phyloP scores from a whole-genome alignment of 2,329 filamentous ascomycete genomes.

The Aspergillus neotritici region DNA sequence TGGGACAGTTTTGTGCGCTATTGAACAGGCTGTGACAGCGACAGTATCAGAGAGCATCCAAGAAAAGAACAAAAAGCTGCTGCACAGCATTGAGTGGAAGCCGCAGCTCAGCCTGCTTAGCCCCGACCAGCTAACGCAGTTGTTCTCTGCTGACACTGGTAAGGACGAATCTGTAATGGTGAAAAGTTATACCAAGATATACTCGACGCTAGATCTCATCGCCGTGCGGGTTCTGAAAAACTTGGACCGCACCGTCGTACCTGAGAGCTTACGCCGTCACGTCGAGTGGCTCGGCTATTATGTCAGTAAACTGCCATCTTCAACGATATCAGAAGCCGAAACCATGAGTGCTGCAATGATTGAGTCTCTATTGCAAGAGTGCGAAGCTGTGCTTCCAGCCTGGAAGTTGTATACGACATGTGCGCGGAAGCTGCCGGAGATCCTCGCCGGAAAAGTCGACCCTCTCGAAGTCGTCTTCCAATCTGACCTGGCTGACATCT shows the following conservation, averaged over 20 bases:
- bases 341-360: slow-evolving; percentile 21
- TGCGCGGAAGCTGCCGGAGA: slow-evolving; percentile 26
- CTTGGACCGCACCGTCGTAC: not conserved
- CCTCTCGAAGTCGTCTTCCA: slow-evolving; percentile 37
- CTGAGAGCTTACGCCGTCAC: slow-evolving; percentile 13
- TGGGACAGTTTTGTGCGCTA: slow-evolving; percentile 23
- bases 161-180: slow-evolving; percentile 8
- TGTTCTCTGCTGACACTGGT: slow-evolving; percentile 18
- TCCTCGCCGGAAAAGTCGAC: slow-evolving; percentile 30
- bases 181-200: not conserved
- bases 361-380: slow-evolving; percentile 20
- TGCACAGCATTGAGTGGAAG: slow-evolving; percentile 36
- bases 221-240: slow-evolving; percentile 13
- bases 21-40: slow-evolving; percentile 21
- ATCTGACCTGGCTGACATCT: slow-evolving; percentile 28
- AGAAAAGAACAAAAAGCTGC: slow-evolving; percentile 21
- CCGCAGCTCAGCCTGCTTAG: slow-evolving; percentile 35
- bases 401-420: slow-evolving; percentile 30
- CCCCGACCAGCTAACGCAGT: slow-evolving; percentile 20
- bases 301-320: slow-evolving; percentile 11
- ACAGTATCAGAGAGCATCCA: slow-evolving; percentile 19
- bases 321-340: slow-evolving; percentile 9
- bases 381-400: slow-evolving; percentile 23
- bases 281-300: slow-evolving; percentile 31
- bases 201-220: not conserved